Conservation (phyloP, 306 rosid genomes). For the Nissolia schottii region DNA sequence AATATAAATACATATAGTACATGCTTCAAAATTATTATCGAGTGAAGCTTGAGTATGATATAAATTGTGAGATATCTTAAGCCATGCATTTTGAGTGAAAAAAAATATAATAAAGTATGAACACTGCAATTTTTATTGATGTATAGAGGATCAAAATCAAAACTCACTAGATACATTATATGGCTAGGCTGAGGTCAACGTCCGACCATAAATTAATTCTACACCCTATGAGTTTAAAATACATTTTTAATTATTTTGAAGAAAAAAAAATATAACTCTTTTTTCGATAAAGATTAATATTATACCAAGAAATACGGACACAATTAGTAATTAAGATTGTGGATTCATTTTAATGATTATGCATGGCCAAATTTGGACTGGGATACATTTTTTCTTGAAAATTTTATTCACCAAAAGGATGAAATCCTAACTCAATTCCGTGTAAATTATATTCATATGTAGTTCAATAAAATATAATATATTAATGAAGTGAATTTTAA, state of each 20-base stretch:
- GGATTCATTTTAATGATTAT: too few species aligned
- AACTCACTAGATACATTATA: not conserved
- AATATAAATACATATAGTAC: not conserved
- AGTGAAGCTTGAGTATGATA: not conserved
- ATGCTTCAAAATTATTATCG: not conserved
- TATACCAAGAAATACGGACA: too few species aligned
- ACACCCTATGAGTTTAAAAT: not conserved
- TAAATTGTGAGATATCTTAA: not conserved
- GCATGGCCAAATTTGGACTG: not conserved
- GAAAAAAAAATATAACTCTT: too few species aligned
- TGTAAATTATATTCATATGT: not conserved
- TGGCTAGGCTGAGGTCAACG: not conserved
- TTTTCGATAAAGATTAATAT: too few species aligned
- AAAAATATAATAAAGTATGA: not conserved
- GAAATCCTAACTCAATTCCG: not conserved
- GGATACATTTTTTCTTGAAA: not conserved
- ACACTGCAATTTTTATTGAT: not conserved
- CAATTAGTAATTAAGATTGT: too few species aligned
- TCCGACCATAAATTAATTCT: not conserved
- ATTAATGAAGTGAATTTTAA: too few species aligned
- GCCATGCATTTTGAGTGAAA: not conserved
- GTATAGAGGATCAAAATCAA: not conserved
- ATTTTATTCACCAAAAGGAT: not conserved
- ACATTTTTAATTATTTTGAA: too few species aligned
- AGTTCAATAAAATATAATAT: not conserved